These are phyloP conservation scores for Artemisia tridentata DNA, from an alignment of 129 eudicot species.

Conservation along the genomic window DNA sequence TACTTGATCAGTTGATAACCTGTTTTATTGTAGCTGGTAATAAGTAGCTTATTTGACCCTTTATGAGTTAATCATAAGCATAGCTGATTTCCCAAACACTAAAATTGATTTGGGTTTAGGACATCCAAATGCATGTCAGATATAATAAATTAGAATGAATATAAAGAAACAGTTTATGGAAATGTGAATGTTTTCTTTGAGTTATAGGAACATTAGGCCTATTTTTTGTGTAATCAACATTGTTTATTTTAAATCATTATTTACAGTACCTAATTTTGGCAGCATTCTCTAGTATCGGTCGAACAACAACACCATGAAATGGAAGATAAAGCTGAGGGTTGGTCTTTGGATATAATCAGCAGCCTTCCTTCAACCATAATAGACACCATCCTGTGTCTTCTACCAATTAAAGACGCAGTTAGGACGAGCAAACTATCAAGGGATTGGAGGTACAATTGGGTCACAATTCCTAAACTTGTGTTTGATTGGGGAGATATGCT, in stretches of 20 bases:
- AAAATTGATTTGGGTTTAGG: too few species aligned
- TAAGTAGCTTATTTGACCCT: too few species aligned
- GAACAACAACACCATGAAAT: not conserved
- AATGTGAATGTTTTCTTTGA: not conserved
- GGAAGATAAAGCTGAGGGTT: not conserved
- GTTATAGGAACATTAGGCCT: not conserved
- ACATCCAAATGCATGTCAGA: too few species aligned
- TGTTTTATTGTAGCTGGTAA: too few species aligned
- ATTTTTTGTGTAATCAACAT: not conserved
- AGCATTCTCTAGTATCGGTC: not conserved
- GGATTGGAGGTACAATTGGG: slow-evolving; percentile 19
- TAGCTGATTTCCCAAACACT: too few species aligned
- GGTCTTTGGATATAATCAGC: slow-evolving; percentile 3
- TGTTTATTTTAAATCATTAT: not conserved
- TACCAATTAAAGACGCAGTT: slow-evolving; percentile 8
- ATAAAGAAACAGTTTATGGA: too few species aligned
- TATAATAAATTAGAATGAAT: too few species aligned
- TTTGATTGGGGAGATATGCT: not conserved
- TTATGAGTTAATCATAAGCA: too few species aligned
- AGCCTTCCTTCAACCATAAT: slow-evolving; percentile 4
- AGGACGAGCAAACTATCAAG: slow-evolving; percentile 17
- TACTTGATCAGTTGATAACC: too few species aligned
- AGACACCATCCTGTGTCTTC: slow-evolving; percentile 9
- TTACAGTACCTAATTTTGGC: not conserved
- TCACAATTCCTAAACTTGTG: slow-evolving; percentile 19